phyloP scores from a whole-genome alignment of 768 basidiomycete species.

The Phallus indusiatus region DNA sequence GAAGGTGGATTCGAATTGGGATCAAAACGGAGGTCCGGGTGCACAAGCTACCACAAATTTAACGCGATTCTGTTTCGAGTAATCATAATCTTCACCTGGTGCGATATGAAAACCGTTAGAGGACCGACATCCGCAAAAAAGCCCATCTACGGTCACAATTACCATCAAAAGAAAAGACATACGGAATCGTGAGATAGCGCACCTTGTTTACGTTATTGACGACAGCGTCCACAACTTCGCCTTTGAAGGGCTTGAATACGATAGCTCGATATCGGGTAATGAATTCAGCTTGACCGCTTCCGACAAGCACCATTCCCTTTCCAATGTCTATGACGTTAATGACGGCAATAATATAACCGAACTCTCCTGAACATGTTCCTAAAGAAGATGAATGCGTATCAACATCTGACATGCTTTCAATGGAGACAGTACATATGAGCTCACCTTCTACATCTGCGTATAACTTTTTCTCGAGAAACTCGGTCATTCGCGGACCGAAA shows the following conservation, averaged over 20 bases:
- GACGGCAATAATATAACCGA: slow-evolving; percentile 91
- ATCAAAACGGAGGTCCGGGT: slow-evolving; percentile 90
- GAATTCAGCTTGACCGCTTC: slow-evolving; percentile 94
- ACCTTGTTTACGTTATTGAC: slow-evolving; percentile 96
- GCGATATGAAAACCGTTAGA: slow-evolving; percentile 87
- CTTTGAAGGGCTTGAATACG: slow-evolving; percentile 99
- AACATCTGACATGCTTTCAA: neutral
- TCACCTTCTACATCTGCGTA: slow-evolving; percentile 80
- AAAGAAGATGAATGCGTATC: neutral
- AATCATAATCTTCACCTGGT: slow-evolving; percentile 54
- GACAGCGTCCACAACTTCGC: slow-evolving; percentile 94
- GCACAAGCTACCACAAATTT: slow-evolving; percentile 56
- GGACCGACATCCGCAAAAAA: slow-evolving; percentile 98
- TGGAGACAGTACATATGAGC: neutral
- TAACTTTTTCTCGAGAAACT: slow-evolving; percentile 86
- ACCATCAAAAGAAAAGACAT: neutral
- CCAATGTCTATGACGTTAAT: slow-evolving; percentile 87
- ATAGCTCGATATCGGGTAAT: slow-evolving; percentile 90
- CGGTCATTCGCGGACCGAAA: slow-evolving; percentile 92
- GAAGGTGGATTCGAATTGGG: slow-evolving; percentile 96
- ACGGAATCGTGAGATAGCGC: slow-evolving; percentile 15
- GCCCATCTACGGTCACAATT: slow-evolving; percentile 63
- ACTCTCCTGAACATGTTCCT: slow-evolving; percentile 91
- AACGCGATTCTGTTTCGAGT: neutral
- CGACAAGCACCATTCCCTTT: slow-evolving; percentile 84